These are phyloP conservation scores for Lomentospora prolificans DNA, from an alignment of 2,329 filamentous ascomycete species.

Conservation along the genomic window DNA sequence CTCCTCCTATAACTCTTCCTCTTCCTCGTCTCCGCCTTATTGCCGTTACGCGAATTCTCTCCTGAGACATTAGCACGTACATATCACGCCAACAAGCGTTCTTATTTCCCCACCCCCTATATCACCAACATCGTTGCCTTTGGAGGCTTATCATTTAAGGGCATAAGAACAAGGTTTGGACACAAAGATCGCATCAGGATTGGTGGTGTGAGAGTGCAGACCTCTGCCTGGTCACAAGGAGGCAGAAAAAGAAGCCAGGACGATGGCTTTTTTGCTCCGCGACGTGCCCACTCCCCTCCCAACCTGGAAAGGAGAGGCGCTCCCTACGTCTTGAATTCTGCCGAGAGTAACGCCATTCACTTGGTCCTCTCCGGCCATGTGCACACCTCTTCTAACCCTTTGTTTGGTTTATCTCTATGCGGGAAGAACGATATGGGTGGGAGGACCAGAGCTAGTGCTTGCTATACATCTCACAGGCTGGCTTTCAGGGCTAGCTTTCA, in stretches of 20 bases:
- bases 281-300: neutral
- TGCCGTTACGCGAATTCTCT: neutral
- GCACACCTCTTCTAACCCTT: neutral
- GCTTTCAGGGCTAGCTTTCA: too few relatives aligned
- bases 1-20: neutral
- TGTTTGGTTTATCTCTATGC: neutral
- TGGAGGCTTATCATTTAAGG: neutral
- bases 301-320: neutral
- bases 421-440: neutral
- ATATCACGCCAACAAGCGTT: neutral
- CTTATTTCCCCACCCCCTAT: neutral
- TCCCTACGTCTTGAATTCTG: neutral
- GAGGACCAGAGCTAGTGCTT: neutral
- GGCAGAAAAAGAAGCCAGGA: too few relatives aligned
- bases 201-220: neutral
- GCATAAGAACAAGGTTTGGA: neutral
- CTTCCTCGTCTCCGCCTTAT: neutral
- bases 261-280: neutral
- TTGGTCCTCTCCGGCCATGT: neutral
- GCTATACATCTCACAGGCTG: neutral
- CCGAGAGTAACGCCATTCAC: neutral
- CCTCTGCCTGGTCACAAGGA: neutral
- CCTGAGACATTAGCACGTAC: constrained; percentile 1
- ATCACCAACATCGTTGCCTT: neutral
- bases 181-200: neutral